Percentiles rank a stretch among this genome's conserved stretches.
These are phyloP conservation scores for Metschnikowia kofuensis DNA, from an alignment of 805 yeast species.

Conservation along the genomic window DNA sequence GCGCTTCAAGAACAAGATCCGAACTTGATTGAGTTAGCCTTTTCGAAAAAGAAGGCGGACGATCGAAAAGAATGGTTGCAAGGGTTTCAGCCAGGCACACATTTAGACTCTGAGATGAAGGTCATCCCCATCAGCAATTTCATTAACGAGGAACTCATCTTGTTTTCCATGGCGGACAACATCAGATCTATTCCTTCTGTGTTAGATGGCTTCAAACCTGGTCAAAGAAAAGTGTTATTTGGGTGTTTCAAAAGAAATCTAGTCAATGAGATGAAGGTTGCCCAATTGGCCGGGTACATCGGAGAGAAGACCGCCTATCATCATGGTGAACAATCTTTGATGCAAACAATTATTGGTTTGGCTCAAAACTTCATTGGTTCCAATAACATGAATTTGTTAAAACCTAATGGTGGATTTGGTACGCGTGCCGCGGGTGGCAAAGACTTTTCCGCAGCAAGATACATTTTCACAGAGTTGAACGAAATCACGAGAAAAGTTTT, in stretches of 20 bases:
- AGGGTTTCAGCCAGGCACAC: slow-evolving; percentile 88
- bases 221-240: slow-evolving; percentile 89
- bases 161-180: slow-evolving; percentile 96
- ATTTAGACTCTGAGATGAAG: slow-evolving; percentile 70
- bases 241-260: slow-evolving; percentile 84
- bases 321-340: slow-evolving; percentile 88
- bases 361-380: slow-evolving; percentile 96
- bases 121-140: slow-evolving; percentile 90
- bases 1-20: slow-evolving; percentile 76
- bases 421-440: slow-evolving; percentile 96
- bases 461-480: slow-evolving; percentile 82
- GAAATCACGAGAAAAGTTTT: slow-evolving; percentile 75
- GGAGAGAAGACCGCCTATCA: slow-evolving; percentile 90
- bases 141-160: slow-evolving; percentile 89
- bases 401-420: slow-evolving; percentile 96
- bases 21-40: slow-evolving; percentile 81
- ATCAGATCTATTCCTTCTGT: slow-evolving; percentile 92
- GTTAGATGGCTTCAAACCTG: slow-evolving; percentile 94
- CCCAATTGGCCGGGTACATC: slow-evolving; percentile 86
- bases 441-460: slow-evolving; percentile 97
- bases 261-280: slow-evolving; percentile 77
- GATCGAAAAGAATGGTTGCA: slow-evolving; percentile 97
- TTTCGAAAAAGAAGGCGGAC: slow-evolving; percentile 92
- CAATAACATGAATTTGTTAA: slow-evolving; percentile 77
- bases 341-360: slow-evolving; percentile 86